Conservation (phyloP, 129 eudicot species). For the Dittrichia graveolens region DNA sequence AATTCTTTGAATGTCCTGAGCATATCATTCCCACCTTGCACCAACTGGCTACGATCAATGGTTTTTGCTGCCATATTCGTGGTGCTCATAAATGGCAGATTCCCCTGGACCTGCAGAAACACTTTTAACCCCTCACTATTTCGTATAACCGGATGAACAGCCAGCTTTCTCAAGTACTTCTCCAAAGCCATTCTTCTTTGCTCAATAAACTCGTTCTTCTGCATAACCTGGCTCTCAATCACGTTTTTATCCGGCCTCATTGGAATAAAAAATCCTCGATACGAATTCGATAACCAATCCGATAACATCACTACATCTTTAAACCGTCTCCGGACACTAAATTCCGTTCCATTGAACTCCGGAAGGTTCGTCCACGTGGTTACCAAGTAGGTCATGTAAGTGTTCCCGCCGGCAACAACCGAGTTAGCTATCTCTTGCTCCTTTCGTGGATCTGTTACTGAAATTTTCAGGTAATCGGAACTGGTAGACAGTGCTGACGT, state of each 20-base stretch:
- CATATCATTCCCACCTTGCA: conserved; percentile 73
- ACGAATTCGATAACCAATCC: conserved; percentile 64
- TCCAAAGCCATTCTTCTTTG: conserved; percentile 71
- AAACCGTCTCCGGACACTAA: conserved; percentile 86
- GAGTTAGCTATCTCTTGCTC: conserved; percentile 59
- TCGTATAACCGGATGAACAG: conserved; percentile 75
- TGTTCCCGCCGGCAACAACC: conserved; percentile 46
- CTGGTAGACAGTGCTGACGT: conserved; percentile 37
- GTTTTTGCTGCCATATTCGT: conserved; percentile 54
- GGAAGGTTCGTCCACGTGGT: conserved; percentile 70
- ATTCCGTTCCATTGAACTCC: conserved; percentile 61
- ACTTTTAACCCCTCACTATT: conserved; percentile 71
- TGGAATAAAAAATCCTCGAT: conserved; percentile 76
- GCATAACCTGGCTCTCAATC: conserved; percentile 88
- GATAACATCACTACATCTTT: conserved; percentile 74
- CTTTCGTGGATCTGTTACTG: conserved; percentile 71
- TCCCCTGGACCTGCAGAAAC: conserved; percentile 71
- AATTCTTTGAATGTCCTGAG: conserved; percentile 76
- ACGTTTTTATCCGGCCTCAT: conserved; percentile 88
- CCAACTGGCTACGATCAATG: conserved; percentile 51
- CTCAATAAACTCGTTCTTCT: conserved; percentile 76
- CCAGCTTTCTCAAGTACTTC: conserved; percentile 72
- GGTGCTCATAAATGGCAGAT: conserved; percentile 42
- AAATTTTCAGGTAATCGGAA: conserved; percentile 43
- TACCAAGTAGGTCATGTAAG: conserved; percentile 51